Base-by-base conservation (phyloP, 2,329 filamentous ascomycete genomes). In the Stachybotrys elegans region DNA sequence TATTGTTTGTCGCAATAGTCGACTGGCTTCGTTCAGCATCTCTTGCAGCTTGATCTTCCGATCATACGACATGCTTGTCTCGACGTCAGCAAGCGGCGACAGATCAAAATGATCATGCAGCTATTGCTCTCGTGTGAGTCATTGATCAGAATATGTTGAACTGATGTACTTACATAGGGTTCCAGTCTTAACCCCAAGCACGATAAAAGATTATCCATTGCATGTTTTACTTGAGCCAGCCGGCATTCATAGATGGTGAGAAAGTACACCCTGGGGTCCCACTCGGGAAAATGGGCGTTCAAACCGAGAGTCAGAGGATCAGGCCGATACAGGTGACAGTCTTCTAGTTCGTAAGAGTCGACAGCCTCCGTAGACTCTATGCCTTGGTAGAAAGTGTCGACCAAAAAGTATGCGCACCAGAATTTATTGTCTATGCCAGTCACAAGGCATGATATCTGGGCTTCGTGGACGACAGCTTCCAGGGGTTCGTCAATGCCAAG, bases 371-470 rank as follows among this genome's bases (percentile, higher is more conserved):
- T 25, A 17, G 41, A 43, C 13, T 19, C 36, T 23, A 36, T 31
- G 11, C 41, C 41, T 19, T 43, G 41, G 25, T 43, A 43, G 16
- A 36, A 37, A 6, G 41, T 43, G 31, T 43, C 41, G 14, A 43
- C 31, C 16, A 43, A 43, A 13, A 43, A 17, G 16, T 43, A 43
- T n/a, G 41, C 41, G 11, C 16, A 6, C 41, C 41, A 43, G 6
- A 31, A 43, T 16, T 43, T 19, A 37, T 43, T 29, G 16, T 43
- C 41, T 13, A 43, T 7, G 21, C 41, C 41, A n/a, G 41, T 43
- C 8, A 43, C 41, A 22, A 43, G 41, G 25, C 41, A 43, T 7
- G 41, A 43, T 17, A 43, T 43, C 21, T 43, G 41, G 6, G 41
- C 41, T 25, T 43, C 41, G 22, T 43, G 32, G 31, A 43, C 20